Conservation (phyloP, 2,329 filamentous ascomycete genomes). For the Cladosporium sp. region DNA sequence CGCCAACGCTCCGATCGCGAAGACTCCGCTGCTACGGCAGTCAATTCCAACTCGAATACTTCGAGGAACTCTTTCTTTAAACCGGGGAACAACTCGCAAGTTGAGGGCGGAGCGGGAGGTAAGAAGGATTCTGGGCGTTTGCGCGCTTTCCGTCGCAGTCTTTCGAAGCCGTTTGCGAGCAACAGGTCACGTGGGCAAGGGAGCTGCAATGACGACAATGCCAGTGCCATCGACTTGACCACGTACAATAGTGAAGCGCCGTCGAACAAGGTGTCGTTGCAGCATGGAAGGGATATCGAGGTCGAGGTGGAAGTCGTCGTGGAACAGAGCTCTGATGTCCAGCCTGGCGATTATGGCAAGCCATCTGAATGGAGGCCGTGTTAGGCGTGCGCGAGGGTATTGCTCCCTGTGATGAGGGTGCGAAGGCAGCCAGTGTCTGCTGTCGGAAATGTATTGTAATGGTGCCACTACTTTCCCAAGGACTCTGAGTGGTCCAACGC, state of each 20-base stretch:
- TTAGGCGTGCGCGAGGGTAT: not conserved
- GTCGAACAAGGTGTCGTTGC: not conserved
- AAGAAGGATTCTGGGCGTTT: not conserved
- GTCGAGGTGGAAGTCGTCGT: conserved; percentile 1
- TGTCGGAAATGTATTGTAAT: no score
- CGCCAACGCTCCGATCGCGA: conserved; percentile 8
- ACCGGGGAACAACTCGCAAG: not conserved
- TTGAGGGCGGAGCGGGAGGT: not conserved
- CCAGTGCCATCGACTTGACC: not conserved
- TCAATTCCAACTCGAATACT: not conserved
- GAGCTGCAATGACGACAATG: not conserved
- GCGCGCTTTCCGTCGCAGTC: not conserved
- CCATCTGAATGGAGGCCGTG: conserved; percentile 8
- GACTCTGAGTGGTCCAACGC: no score
- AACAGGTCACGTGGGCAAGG: not conserved
- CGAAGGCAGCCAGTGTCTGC: not conserved
- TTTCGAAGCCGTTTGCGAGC: conserved; percentile 1
- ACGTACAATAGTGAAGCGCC: not conserved
- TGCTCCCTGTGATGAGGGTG: not conserved
- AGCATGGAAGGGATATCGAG: not conserved
- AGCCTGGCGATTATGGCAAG: not conserved
- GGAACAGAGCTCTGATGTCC: not conserved
- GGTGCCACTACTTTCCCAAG: no score
- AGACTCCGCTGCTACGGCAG: conserved; percentile 3
- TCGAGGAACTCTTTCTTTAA: not conserved